Evolutionary conservation across 139 green algal species (phyloP), one percentile per base, ranked within the genome.

Genomic region (Gonium pectorale): DNA sequence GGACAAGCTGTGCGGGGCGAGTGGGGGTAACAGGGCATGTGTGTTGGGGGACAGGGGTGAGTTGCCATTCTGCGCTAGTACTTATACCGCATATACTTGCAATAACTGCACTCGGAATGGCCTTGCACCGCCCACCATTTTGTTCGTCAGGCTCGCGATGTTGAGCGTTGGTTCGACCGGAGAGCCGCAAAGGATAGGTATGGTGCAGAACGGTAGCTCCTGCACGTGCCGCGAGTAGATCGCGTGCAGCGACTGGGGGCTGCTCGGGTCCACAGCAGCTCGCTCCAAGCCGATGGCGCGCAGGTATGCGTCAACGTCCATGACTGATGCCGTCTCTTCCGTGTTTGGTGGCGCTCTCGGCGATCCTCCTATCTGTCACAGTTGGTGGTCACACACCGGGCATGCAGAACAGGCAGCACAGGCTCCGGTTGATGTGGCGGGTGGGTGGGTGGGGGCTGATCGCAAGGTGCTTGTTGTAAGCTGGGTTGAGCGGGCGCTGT

Each of bases 1-100:
- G 38, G 9, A 22, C 13, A 27, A 70, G 31, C 54, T 64, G 29
- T 64, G 7, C n/a, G 8, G 56, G 56, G 5, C 26, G 56, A 9
- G 56, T 3, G 56, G 56, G 56, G 56, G 13, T 59, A 26, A 17
- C 17, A 59, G 15, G 49, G 49, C 17, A 59, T 59, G 17, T 59
- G 15, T 59, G 13, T 13, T 17, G 17, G 15, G 13, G 49, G 15
- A 17, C 49, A 17, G 49, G 13, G 49, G 49, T 17, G 49, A 26
- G 35, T 71, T 71, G 64, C 64, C 68, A 77, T 60, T 52, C 27
- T 35, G n/a, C n/a, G n/a, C n/a, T n/a, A n/a, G n/a, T n/a, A n/a
- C n/a, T n/a, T n/a, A n/a, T n/a, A n/a, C n/a, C n/a, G n/a, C n/a
- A n/a, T n/a, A n/a, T n/a, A n/a, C n/a, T n/a, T n/a, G n/a, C n/a